Base-by-base conservation (phyloP, 73 alveolate genomes). In the Uronychia binucleata region DNA sequence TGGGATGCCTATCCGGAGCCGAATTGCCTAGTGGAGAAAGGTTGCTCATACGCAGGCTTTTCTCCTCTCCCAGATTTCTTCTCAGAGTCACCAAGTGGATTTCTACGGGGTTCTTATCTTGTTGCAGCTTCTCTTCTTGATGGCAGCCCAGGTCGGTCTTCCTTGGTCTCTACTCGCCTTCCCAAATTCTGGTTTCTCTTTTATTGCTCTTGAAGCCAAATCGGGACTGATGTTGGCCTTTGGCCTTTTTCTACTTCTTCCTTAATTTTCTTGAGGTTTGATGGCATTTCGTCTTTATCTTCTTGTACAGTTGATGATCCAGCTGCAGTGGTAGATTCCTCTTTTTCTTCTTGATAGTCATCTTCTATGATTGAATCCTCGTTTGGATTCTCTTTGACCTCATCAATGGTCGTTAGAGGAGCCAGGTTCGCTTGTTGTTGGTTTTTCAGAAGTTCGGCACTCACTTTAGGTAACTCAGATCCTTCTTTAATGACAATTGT, bases 101-200 rank as follows among this genome's bases (percentile, higher is more conserved):
- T 33, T 30, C 60, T 26, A 0, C 26, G 8, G 34, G 60, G 25
- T 13, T 14, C n/a, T 31, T 75, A 8, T 27, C 34, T 75, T 32
- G 76, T 28, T 32, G 28, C 67, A 30, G 79, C 90, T 83, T 75
- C 83, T 75, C 84, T 60, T 83, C 84, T 83, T n/a, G 74, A 83
- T 57, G 58, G 58, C 76, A 60, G 58, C 34, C 58, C 11, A 26
- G 26, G 26, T 14, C 59, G 81, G 5, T 58, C 81, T 11, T 86
- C 82, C 90, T 1, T 74, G 28, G 58, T 58, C 84, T 25, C 1
- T 59, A 76, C 46, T 67, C 67, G 32, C 88, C 67, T 31, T 82
- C 88, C 88, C 67, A n/a, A n/a, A n/a, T n/a, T n/a, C n/a, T n/a
- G n/a, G n/a, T n/a, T 84, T 81, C 59, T 79, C 74, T 83, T 82